phyloP scores from a whole-genome alignment of 2,329 filamentous ascomycete species.

The Gaeumannomyces tritici region DNA sequence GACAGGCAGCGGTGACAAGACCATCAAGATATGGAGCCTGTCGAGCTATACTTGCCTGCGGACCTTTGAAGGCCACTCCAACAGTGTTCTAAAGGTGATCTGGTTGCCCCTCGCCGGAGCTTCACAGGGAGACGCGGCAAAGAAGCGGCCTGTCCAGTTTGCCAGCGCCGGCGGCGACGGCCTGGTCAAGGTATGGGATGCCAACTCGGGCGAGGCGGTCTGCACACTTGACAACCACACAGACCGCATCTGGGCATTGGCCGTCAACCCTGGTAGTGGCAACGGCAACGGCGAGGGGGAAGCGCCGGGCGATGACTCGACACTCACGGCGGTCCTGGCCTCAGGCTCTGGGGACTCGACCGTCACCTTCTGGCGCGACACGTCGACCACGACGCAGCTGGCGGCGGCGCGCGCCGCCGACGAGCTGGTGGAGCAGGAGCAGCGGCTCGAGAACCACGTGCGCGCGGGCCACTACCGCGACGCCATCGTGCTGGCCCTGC shows the following conservation, averaged over 20 bases:
- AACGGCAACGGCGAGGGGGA: background rate
- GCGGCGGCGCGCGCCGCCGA: constrained; percentile 65
- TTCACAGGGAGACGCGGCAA: constrained; percentile 38
- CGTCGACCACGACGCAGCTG: constrained; percentile 68
- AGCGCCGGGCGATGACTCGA: background rate
- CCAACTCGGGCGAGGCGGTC: constrained; percentile 72
- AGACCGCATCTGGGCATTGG: constrained; percentile 87
- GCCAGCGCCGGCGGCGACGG: constrained; percentile 89
- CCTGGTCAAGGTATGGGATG: constrained; percentile 93
- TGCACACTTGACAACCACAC: constrained; percentile 94
- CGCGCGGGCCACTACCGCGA: constrained; percentile 81
- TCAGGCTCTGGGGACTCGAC: constrained; percentile 90
- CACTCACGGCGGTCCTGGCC: constrained; percentile 42
- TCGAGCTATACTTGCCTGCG: constrained; percentile 85
- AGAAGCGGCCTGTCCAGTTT: constrained; percentile 54
- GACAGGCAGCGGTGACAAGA: constrained; percentile 93
- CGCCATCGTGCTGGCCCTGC: constrained; percentile 82
- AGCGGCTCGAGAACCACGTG: constrained; percentile 88
- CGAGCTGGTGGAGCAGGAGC: constrained; percentile 79
- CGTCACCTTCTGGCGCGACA: constrained; percentile 93
- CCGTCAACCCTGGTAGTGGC: constrained; percentile 50
- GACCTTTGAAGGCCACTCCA: constrained; percentile 93
- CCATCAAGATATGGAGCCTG: constrained; percentile 88
- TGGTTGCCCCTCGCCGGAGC: constrained; percentile 60
- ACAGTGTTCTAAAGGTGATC: constrained; percentile 86